Percentiles rank a stretch among this genome's conserved stretches.
These are phyloP conservation scores for Hydnomerulius pinastri DNA, from an alignment of 768 basidiomycete genomes.

Conservation along the genomic window DNA sequence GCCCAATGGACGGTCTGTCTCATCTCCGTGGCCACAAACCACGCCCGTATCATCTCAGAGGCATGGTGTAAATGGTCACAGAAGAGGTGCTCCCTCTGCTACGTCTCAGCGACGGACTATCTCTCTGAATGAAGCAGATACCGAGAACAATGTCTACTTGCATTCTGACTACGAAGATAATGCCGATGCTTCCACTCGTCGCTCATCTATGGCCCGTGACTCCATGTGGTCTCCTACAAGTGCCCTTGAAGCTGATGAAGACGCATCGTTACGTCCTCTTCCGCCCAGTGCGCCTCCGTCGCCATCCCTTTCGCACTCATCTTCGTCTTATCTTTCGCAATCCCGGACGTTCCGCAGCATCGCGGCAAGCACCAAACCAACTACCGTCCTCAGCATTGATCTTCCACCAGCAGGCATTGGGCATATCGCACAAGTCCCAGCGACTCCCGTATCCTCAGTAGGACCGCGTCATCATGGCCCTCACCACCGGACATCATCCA, in stretches of 20 bases:
- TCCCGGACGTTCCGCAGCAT: slow-evolving; percentile 81
- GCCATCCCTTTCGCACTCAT: slow-evolving; percentile 81
- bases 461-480: slow-evolving; percentile 53
- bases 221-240: slow-evolving; percentile 82
- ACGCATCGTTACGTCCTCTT: slow-evolving; percentile 87
- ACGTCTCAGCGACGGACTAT: slow-evolving; percentile 54
- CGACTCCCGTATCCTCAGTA: slow-evolving; percentile 54
- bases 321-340: slow-evolving; percentile 81
- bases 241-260: slow-evolving; percentile 85
- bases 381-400: slow-evolving; percentile 90
- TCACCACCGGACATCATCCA: slow-evolving; percentile 64
- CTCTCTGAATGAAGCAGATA: slow-evolving; percentile 63
- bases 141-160: slow-evolving; percentile 40
- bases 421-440: slow-evolving; percentile 86
- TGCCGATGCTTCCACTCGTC: slow-evolving; percentile 49
- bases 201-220: slow-evolving; percentile 65
- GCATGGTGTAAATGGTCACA: slow-evolving; percentile 20
- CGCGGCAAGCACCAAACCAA: slow-evolving; percentile 91
- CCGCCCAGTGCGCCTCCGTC: slow-evolving; percentile 89
- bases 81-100: slow-evolving; percentile 22
- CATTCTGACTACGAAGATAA: slow-evolving; percentile 39
- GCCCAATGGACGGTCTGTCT: slow-evolving; percentile 28
- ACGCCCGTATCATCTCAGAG: slow-evolving; percentile 24
- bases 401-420: slow-evolving; percentile 79
- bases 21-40: slow-evolving; percentile 29